Conservation (phyloP, 768 basidiomycete species). For the Clavulina sp. region DNA sequence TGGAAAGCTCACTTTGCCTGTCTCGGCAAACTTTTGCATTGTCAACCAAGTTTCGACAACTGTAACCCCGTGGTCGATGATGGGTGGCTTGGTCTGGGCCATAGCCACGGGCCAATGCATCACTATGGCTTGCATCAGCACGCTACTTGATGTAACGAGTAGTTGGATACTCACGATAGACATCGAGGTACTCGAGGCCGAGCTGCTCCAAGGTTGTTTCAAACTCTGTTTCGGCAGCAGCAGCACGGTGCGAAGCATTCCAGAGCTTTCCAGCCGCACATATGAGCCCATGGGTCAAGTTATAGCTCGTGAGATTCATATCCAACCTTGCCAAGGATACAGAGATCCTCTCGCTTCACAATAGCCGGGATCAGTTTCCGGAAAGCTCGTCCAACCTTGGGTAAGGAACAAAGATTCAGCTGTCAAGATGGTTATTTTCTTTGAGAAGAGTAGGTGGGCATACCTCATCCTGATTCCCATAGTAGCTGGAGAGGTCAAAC, state of each 20-base stretch:
- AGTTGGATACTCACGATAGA: slow-evolving; percentile 43
- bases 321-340: slow-evolving; percentile 15
- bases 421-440: too few species aligned
- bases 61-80: slow-evolving; percentile 18
- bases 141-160: slow-evolving; percentile 2
- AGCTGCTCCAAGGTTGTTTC: slow-evolving; percentile 62
- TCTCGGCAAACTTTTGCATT: slow-evolving; percentile 48
- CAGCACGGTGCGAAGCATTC: slow-evolving; percentile 55
- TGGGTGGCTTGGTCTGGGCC: too few species aligned
- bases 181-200: slow-evolving; percentile 57
- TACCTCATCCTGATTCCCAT: slow-evolving; percentile 57
- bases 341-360: slow-evolving; percentile 63
- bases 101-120: slow-evolving; percentile 71
- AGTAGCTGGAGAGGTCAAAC: slow-evolving; percentile 67
- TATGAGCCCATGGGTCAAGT: not conserved
- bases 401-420: too few species aligned
- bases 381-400: slow-evolving; percentile 42
- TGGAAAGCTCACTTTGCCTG: slow-evolving; percentile 18
- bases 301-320: too few species aligned
- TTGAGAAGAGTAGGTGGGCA: slow-evolving; percentile 9
- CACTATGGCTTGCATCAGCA: not conserved
- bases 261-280: slow-evolving; percentile 36
- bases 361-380: slow-evolving; percentile 59
- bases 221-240: slow-evolving; percentile 50
- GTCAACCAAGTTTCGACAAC: slow-evolving; percentile 76